Conservation (phyloP, 192 early-diverging fungal species). For the Coemansia sp. region DNA sequence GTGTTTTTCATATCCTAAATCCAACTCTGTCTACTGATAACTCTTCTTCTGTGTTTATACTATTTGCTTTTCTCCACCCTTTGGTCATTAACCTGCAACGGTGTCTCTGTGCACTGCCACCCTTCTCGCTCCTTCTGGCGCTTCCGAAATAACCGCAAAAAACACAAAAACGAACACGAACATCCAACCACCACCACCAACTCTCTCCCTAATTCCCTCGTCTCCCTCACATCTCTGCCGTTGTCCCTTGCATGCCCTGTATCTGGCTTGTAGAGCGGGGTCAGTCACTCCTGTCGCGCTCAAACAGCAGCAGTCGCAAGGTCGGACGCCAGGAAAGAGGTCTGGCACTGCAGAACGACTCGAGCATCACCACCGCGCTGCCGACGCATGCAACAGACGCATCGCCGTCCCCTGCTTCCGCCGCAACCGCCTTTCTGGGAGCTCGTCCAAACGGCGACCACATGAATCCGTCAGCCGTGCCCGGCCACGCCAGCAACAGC, state of each 20-base stretch:
- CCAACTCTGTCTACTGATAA: slow-evolving; percentile 17
- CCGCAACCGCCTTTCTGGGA: slow-evolving; percentile 9
- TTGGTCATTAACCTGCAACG: slow-evolving; percentile 11
- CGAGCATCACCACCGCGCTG: slow-evolving; percentile 42
- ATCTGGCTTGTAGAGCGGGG: slow-evolving; percentile 54
- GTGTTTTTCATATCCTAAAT: background rate
- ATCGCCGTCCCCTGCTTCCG: slow-evolving; percentile 14
- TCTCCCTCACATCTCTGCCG: background rate
- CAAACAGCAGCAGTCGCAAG: slow-evolving; percentile 49
- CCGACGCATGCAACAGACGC: slow-evolving; percentile 27
- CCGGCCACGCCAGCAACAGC: background rate
- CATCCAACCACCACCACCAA: background rate
- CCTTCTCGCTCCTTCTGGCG: background rate
- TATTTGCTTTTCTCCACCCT: slow-evolving; percentile 3
- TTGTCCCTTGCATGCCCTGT: slow-evolving; percentile 46
- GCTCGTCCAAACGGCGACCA: slow-evolving; percentile 16
- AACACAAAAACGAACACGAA: background rate
- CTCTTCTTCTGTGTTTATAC: slow-evolving; percentile 11
- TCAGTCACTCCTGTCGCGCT: slow-evolving; percentile 51
- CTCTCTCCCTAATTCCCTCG: slow-evolving; percentile 4
- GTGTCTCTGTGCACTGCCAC: slow-evolving; percentile 2
- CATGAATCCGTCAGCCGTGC: background rate
- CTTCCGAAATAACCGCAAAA: slow-evolving; percentile 11
- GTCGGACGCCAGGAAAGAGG: slow-evolving; percentile 39
- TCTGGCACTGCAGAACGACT: slow-evolving; percentile 42